Base-by-base conservation (phyloP, 2,329 filamentous ascomycete species). In the Claviceps fusiformis region DNA sequence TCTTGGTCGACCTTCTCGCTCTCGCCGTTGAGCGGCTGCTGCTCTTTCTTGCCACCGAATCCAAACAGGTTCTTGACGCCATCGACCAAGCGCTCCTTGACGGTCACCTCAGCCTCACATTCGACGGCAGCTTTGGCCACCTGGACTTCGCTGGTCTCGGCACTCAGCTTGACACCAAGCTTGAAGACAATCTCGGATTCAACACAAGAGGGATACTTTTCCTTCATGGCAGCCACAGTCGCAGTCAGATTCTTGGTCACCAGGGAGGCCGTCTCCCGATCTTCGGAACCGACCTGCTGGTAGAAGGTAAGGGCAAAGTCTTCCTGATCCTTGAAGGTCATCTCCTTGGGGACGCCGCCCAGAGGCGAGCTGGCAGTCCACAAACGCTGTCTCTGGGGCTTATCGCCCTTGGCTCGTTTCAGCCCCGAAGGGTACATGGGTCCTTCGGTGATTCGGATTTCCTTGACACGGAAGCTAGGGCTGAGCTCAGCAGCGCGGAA, bases 11-110 rank as follows among this genome's bases (percentile, higher is more conserved):
- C 64, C n/a, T 68, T 75, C 54, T 78, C 81, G 27, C 74, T 76
- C 50, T 85, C 86, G 51, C 85, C 86, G 57, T 81, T 78, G 39
- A 95, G 67, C 5, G 78, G 76, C 70, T 95, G 87, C 55, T 92
- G 87, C 37, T 87, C 86, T 72, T 95, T 95, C 64, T 87, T 87
- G n/a, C 54, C 48, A 31, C 92, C 93, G 66, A 97, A 91, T 6
- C 93, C 93, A 66, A 98, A 95, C 59, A 96, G 81, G 60, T 91
- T 95, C 77, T 98, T 98, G 61, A 97, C 89, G 47, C 89, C 91
- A 65, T 95, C 92, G 50, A 96, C 87, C 51, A 97, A 80, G 53
- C 86, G 84, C 59, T 87, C 88, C 68, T 90, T 89, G 70, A 84
- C 82, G 9, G 72, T 68, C 5, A 77, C 78, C 53, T 95, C 87